phyloP scores from a whole-genome alignment of 495 filamentous ascomycete species.

The Podospora bellae-mahoneyi region DNA sequence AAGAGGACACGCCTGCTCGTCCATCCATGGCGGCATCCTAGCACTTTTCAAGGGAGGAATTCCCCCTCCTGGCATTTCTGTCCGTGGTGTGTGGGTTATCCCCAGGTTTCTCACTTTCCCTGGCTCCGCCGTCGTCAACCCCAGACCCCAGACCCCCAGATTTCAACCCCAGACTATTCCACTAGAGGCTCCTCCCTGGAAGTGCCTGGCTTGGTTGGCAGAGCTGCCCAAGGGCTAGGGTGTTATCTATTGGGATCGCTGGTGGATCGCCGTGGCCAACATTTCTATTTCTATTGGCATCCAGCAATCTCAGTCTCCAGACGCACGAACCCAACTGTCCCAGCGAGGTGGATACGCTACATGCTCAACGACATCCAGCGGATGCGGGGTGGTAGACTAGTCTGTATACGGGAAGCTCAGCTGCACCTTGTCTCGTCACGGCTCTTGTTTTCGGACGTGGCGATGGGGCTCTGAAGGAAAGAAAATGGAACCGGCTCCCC shows the following conservation, averaged over 20 bases:
- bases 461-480: slow-evolving; percentile 15
- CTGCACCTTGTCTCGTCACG: slow-evolving; percentile 18
- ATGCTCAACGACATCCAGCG: slow-evolving; percentile 5
- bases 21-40: slow-evolving; percentile 1
- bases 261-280: slow-evolving; percentile 13
- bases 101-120: not conserved
- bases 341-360: slow-evolving; percentile 15
- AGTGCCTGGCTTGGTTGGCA: not conserved
- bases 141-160: slow-evolving; percentile 11
- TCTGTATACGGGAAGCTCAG: slow-evolving; percentile 12
- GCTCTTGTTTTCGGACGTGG: slow-evolving; percentile 18
- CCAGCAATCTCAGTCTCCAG: not conserved
- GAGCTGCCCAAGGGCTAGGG: not conserved
- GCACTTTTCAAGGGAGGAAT: not conserved
- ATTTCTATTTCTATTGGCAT: slow-evolving; percentile 7
- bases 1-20: slow-evolving; percentile 1
- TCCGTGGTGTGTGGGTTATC: slow-evolving; percentile 7
- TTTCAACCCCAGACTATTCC: slow-evolving; percentile 4
- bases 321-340: slow-evolving; percentile 13
- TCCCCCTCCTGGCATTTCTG: slow-evolving; percentile 1
- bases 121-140: not conserved
- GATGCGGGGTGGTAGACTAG: slow-evolving; percentile 19
- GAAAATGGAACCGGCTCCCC: slow-evolving; percentile 8
- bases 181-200: not conserved
- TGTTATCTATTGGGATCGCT: slow-evolving; percentile 12